Conservation (phyloP, 306 rosid species). For the Citrullus mucosospermus region DNA sequence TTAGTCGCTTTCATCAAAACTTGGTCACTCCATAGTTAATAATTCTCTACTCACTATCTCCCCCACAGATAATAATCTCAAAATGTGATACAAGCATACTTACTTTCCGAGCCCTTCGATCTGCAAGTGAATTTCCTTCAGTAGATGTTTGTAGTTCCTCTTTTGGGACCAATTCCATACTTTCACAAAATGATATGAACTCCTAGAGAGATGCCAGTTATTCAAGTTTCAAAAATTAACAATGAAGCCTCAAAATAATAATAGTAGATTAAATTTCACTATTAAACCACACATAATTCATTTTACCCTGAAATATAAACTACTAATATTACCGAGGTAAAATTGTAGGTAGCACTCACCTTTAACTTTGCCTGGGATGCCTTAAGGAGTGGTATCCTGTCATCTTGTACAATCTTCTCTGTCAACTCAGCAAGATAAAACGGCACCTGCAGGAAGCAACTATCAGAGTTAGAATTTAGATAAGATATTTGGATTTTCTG, state of each 20-base stretch:
- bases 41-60: neutral
- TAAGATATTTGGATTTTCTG: neutral
- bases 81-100: neutral
- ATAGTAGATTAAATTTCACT: neutral
- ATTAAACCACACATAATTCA: neutral
- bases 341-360: conserved; percentile 24
- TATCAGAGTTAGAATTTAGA: neutral
- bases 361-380: conserved; percentile 67
- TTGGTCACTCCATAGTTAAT: neutral
- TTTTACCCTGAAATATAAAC: neutral
- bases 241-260: neutral
- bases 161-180: conserved; percentile 75
- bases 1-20: too few species aligned
- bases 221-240: neutral
- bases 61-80: neutral
- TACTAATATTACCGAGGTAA: neutral
- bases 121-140: conserved; percentile 39
- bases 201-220: conserved; percentile 34
- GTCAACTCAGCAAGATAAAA: conserved; percentile 87
- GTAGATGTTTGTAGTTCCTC: conserved; percentile 54
- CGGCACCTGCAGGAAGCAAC: conserved; percentile 45
- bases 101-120: conserved; percentile 89
- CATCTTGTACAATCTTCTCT: conserved; percentile 59
- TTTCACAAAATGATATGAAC: conserved; percentile 75
- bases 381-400: conserved; percentile 63